Base-by-base conservation (phyloP, 331 rosid species). In the Arachis monticola region DNA sequence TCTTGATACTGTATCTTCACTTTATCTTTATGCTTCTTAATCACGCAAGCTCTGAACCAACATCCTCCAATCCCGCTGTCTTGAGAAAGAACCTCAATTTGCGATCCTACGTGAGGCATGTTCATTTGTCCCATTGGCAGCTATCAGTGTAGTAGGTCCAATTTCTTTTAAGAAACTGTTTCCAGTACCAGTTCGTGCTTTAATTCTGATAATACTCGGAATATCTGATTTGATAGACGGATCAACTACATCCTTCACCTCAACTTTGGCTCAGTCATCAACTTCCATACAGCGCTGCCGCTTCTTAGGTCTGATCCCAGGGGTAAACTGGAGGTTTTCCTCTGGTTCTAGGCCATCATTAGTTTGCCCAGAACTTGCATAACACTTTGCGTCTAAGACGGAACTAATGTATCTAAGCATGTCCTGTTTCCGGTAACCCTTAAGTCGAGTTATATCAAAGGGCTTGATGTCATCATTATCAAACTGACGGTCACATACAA, bases 41-140 rank as follows among this genome's bases (percentile, higher is more conserved):
- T 79, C 11, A 93, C 62, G 32, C 81, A 78, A 69, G 97, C 98
- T 80, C 88, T 76, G 75, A 86, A 91, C 98, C 98, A 93, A 51
- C 98, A 91, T 31, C 98, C 97, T 83, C 89, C 85, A 30, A 93
- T 84, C 57, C 98, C 97, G 80, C 97, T 89, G 77, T 93, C 97
- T 58, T 85, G 96, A 17, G 97, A 89, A 57, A 93, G 92, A 52
- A 93, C 92, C 82, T 93, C 98, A 74, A 93, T 82, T 35, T 69
- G 76, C 27, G 86, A 91, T 35, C 93, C 97, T 22, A 85, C 83
- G 75, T 7, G 50, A 47, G 30, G 68, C 52, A 46, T 9, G 64
- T 17, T 68, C 84, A 64, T 72, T 78, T 55, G 74, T 40, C n/a
- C 60, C 88, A 75, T 71, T 76, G 12, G 2, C 53, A 57, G 83